Evolutionary conservation across 1,139 yeast species (phyloP), one percentile per base, ranked within the genome.

Genomic region (Debaryomycetaceae sp.): DNA sequence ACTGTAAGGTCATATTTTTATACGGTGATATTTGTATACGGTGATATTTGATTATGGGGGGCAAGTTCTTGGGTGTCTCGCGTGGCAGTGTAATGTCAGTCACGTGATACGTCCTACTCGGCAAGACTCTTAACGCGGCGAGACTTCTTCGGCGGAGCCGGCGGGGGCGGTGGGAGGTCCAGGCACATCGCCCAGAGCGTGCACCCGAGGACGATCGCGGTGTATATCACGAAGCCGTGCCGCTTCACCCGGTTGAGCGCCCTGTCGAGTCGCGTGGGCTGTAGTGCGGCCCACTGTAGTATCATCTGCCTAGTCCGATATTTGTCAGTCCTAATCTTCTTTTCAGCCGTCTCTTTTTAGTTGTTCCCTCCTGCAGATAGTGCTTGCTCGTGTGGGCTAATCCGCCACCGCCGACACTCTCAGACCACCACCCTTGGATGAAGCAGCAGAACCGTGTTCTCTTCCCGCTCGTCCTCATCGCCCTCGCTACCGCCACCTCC

Each of bases 151-250:
- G 27, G 13, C 21, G 19, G 11, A 15, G 57, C 5, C 7, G 26
- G 26, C 26, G 26, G 26, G 7, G 26, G 26, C n/a, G 26, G 26
- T 8, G 14, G 18, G 14, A 8, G 26, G 18, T 13, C 18, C 7
- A 6, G 18, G 14, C 10, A 36, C 34, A 58, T 49, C 23, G 58
- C 51, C 39, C 58, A 62, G 11, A 47, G 44, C 12, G 64, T 52
- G 15, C 64, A 52, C 3, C 45, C 46, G 16, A 58, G 34, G 8
- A 62, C 47, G 10, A 62, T 30, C 5, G 53, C 48, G 2, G 62
- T 44, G 35, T 59, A 62, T 16, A 60, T 25, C 37, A 58, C 51
- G 30, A 62, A 58, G n/a, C 65, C 62, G 27, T 52, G 52, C 29
- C 56, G 47, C 37, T 49, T 53, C 31, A 55, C 34, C 34, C 40